Evolutionary conservation across 306 rosid genomes (phyloP).

Genomic region (Inga oerstediana): DNA sequence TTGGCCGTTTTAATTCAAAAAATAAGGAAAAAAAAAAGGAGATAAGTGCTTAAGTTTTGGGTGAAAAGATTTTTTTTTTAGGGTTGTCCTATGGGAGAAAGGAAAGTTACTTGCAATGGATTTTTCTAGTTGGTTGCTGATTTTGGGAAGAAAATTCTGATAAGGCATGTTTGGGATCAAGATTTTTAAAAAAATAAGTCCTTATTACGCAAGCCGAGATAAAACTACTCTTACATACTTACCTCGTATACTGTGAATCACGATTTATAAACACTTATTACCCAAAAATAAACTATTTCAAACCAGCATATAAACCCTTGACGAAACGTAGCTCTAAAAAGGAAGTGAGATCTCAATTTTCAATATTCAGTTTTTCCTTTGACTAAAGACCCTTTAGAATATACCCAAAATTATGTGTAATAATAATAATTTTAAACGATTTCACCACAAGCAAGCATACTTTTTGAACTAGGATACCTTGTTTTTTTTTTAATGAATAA

Average conservation of each 20-base stretch:
- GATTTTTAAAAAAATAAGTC: too few relatives aligned
- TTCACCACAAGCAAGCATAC: not conserved
- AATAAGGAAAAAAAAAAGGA: not conserved
- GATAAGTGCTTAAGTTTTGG: too few relatives aligned
- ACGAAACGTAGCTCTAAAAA: not conserved
- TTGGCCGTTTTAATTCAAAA: not conserved
- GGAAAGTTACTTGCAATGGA: not conserved
- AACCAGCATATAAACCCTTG: too few relatives aligned
- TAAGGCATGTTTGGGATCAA: too few relatives aligned
- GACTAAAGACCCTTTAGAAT: not conserved
- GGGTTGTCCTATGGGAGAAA: not conserved
- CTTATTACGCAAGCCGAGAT: too few relatives aligned
- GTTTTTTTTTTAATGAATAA: not conserved
- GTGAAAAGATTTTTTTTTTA: not conserved
- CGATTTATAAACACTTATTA: too few relatives aligned
- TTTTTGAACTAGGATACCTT: not conserved
- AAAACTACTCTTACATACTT: too few relatives aligned
- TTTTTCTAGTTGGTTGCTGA: not conserved
- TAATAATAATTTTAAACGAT: not conserved
- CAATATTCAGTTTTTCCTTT: not conserved
- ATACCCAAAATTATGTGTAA: not conserved
- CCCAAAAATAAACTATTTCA: too few relatives aligned
- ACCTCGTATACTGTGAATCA: too few relatives aligned
- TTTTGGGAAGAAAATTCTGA: not conserved
- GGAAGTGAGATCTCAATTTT: not conserved